Percentiles rank a stretch among this genome's conserved stretches.
Evolutionary conservation across 176 grass and related monocot genomes (phyloP).

Genomic region (Oryza coarctata): DNA sequence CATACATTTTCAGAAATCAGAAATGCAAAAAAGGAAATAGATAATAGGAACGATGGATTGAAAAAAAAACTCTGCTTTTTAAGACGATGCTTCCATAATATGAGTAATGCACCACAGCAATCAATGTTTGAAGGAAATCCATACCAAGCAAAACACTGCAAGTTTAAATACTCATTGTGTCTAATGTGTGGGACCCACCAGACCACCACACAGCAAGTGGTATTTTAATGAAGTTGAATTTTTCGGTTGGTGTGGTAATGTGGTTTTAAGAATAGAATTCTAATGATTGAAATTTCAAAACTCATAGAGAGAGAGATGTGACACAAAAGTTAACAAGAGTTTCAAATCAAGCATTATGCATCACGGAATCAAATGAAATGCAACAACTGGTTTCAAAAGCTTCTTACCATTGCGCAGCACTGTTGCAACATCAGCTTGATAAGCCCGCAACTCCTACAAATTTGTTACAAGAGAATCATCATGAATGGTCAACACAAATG

Average conservation of each 20-base stretch:
- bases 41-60: neutral
- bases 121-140: neutral
- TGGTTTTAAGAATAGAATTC: neutral
- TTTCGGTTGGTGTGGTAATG: neutral
- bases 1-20: neutral
- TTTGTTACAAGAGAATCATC: slow-evolving; percentile 35
- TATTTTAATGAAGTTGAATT: neutral
- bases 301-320: neutral
- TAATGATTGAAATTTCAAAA: slow-evolving; percentile 17
- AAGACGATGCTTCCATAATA: neutral
- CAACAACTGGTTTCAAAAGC: slow-evolving; percentile 5
- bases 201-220: neutral
- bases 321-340: slow-evolving; percentile 12
- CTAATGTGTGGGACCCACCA: neutral
- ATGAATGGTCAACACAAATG: neutral
- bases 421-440: slow-evolving; percentile 97
- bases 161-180: neutral
- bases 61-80: neutral
- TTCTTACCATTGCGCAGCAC: slow-evolving; percentile 90
- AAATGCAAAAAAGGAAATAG: neutral
- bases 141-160: neutral
- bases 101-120: neutral
- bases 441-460: slow-evolving; percentile 82
- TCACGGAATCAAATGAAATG: slow-evolving; percentile 10
- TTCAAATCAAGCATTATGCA: neutral